Conservation (phyloP, 495 filamentous ascomycete species). For the Penicillium antarcticum region DNA sequence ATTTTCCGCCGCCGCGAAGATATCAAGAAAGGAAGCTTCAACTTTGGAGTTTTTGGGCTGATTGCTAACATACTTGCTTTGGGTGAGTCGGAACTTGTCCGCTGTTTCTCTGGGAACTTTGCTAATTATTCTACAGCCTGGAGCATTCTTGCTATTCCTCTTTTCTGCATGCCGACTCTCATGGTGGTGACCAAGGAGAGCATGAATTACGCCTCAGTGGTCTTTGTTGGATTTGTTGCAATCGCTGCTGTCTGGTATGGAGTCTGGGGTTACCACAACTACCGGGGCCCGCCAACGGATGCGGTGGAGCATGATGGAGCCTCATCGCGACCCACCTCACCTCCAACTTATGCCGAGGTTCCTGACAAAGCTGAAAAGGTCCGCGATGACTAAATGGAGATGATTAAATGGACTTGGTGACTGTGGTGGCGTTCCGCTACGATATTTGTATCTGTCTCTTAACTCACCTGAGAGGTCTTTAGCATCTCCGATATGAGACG, state of each 20-base stretch:
- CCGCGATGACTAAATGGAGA: background rate
- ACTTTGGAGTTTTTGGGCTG: slow-evolving; percentile 53
- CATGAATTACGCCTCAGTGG: slow-evolving; percentile 57
- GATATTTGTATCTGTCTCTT: too few relatives aligned
- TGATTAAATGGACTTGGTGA: background rate
- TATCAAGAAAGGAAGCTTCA: slow-evolving; percentile 52
- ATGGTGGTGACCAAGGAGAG: slow-evolving; percentile 30
- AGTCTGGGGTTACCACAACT: slow-evolving; percentile 49
- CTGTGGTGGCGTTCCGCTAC: background rate
- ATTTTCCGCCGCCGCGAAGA: slow-evolving; percentile 48
- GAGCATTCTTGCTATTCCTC: slow-evolving; percentile 56
- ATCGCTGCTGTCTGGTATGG: slow-evolving; percentile 59
- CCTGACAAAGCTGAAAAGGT: background rate
- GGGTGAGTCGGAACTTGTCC: slow-evolving; percentile 35
- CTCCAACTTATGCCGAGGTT: slow-evolving; percentile 10
- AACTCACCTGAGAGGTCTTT: too few relatives aligned
- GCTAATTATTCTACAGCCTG: slow-evolving; percentile 41
- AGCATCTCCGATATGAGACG: background rate
- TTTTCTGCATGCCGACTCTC: slow-evolving; percentile 44
- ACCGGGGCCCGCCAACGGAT: slow-evolving; percentile 28
- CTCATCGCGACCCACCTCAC: slow-evolving; percentile 1
- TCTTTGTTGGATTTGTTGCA: slow-evolving; percentile 54
- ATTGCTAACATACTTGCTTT: slow-evolving; percentile 52
- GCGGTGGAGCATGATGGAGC: slow-evolving; percentile 15
- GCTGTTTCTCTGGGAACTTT: background rate